Evolutionary conservation across 805 yeast genomes (phyloP), one percentile per base, ranked within the genome.

Genomic region (Candida taoyuanica): DNA sequence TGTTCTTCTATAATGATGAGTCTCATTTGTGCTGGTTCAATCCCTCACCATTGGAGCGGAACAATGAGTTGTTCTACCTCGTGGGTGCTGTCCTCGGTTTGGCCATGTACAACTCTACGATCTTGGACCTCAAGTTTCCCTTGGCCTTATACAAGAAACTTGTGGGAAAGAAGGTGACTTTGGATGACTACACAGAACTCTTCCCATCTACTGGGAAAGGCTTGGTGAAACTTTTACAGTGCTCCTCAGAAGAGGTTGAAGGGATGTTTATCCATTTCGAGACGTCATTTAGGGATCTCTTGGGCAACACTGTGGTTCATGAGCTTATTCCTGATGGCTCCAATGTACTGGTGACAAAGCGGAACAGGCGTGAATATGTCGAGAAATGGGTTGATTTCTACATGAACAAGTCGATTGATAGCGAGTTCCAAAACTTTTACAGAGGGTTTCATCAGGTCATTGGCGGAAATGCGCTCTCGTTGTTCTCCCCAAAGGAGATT

Each of bases 51-150:
- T 48, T 68, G 7, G 60, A 57, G n/a, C 46, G 56, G 20, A 63
- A 65, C 40, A 54, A 58, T 17, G 86, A 81, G 43, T 62, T 78
- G 43, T 89, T 81, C 60, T 81, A 76, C 52, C 64, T 87, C 26
- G 81, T 88, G 38, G 98, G 98, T 0, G 85, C 84, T 2, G 81
- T 88, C 2, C 62, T 93, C 29, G 98, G 96, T 0, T 68, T 93
- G 49, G 97, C 98, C 0, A 80, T 93, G 24, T 87, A 85, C 59
- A 93, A 91, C 59, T 84, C 96, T 1, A 82, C 88, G 1, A 87
- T 89, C 34, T 64, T 91, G 32, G 96, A 88, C 56, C 64, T 91
- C 39, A 74, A 73, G 31, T 76, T 91, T 39, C 96, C 98, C 0
- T 63, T 65, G 24, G 84, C 84, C 0, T 59, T 88, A 27, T 93